Conservation (phyloP, 2,329 filamentous ascomycete species). For the Colletotrichum agaves region DNA sequence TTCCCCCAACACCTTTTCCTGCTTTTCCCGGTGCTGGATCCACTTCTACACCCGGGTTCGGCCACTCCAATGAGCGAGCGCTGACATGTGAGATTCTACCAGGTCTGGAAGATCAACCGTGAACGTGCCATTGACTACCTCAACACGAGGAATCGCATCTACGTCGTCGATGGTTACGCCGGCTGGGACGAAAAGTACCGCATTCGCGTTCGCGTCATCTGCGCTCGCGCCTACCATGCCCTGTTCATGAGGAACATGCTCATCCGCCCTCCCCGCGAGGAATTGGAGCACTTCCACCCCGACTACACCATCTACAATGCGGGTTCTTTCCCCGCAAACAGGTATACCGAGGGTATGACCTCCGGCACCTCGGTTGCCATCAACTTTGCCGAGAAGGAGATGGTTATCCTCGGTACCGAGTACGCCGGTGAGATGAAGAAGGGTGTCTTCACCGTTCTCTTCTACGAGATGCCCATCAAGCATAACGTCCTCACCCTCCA, state of each 20-base stretch:
- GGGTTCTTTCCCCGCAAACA: conserved; percentile 97
- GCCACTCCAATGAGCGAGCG: neutral
- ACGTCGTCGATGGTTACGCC: conserved; percentile 96
- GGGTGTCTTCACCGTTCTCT: conserved; percentile 98
- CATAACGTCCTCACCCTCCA: conserved; percentile 98
- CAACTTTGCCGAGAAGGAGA: conserved; percentile 99
- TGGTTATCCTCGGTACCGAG: conserved; percentile 99
- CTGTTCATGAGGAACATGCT: conserved; percentile 99
- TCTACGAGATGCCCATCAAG: conserved; percentile 99
- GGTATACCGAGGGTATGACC: conserved; percentile 98
- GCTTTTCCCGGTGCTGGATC: conserved; percentile 13
- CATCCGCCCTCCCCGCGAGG: conserved; percentile 89
- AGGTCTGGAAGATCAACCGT: conserved; percentile 99
- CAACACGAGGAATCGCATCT: conserved; percentile 98
- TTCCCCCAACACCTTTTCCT: conserved; percentile 11
- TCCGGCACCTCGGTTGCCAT: conserved; percentile 97
- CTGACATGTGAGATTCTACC: conserved; percentile 37
- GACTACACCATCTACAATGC: conserved; percentile 99
- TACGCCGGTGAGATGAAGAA: conserved; percentile 99
- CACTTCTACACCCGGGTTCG: neutral
- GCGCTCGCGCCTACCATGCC: conserved; percentile 98
- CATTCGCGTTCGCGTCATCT: conserved; percentile 97
- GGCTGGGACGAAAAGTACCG: conserved; percentile 99
- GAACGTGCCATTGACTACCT: conserved; percentile 99
- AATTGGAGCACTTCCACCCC: conserved; percentile 97